phyloP scores from a whole-genome alignment of 163 green algal species.

The Scenedesmus sp. region DNA sequence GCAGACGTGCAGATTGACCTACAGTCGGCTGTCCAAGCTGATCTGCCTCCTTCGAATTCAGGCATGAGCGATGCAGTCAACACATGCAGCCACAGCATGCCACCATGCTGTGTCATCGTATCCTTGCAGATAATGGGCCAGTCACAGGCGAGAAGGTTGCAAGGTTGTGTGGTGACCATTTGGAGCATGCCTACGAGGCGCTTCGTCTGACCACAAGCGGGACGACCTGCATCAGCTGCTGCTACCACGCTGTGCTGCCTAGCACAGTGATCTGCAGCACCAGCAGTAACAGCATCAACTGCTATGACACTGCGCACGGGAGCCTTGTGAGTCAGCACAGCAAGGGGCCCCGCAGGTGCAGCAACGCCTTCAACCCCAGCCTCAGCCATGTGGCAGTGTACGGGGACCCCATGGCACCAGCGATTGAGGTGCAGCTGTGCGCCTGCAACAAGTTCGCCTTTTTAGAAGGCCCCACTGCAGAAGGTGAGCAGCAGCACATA shows the following conservation, averaged over 20 bases:
- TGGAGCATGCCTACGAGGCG: constrained; percentile 45
- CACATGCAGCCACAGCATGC: background rate
- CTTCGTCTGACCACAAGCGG: constrained; percentile 40
- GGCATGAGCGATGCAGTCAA: background rate
- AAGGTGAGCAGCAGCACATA: constrained; percentile 27
- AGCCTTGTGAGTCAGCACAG: background rate
- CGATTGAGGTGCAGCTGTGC: constrained; percentile 48
- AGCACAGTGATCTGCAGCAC: background rate
- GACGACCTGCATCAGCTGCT: constrained; percentile 21
- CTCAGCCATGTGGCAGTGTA: constrained; percentile 42
- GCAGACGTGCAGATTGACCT: background rate
- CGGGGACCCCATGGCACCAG: constrained; percentile 41
- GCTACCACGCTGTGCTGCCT: background rate
- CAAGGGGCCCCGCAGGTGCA: constrained; percentile 28
- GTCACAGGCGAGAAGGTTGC: constrained; percentile 27
- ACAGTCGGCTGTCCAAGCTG: background rate
- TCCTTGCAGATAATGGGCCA: background rate
- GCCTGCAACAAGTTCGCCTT: constrained; percentile 13
- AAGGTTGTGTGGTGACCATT: constrained; percentile 42
- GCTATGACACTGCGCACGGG: background rate
- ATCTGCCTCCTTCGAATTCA: no score
- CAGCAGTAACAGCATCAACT: background rate
- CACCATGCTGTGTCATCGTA: background rate
- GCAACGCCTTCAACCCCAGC: constrained; percentile 13
- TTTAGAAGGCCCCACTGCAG: constrained; percentile 36